Evolutionary conservation across 2,329 filamentous ascomycete species (phyloP).

Genomic region (Pestalotiopsis sp.): DNA sequence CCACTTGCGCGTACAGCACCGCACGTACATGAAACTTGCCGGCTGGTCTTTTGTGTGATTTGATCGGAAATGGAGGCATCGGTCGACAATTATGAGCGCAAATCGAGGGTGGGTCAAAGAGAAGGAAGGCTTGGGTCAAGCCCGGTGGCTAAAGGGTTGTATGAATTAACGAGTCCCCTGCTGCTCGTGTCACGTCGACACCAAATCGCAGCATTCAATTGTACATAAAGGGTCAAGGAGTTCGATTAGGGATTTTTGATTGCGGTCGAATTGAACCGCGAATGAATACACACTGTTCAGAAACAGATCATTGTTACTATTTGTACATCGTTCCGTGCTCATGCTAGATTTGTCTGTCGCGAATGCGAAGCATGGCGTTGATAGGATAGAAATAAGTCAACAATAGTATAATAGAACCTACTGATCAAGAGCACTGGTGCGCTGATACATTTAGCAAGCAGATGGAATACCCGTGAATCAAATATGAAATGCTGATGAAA

Average conservation of each 20-base stretch:
- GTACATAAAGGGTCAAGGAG: constrained; percentile 8
- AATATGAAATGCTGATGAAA: too few relatives aligned
- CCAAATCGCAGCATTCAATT: neutral
- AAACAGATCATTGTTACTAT: neutral
- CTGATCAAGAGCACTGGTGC: too few relatives aligned
- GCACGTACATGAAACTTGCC: neutral
- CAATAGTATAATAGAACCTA: too few relatives aligned
- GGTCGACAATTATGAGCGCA: neutral
- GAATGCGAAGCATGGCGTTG: neutral
- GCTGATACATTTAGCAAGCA: too few relatives aligned
- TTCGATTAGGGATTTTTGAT: neutral
- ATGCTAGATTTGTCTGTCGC: neutral
- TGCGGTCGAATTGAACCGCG: neutral
- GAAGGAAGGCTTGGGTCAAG: neutral
- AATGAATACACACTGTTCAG: neutral
- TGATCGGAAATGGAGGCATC: neutral
- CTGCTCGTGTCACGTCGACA: neutral
- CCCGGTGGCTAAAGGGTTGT: neutral
- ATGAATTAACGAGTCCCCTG: constrained; percentile 5
- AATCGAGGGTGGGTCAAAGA: neutral
- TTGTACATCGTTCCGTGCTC: neutral
- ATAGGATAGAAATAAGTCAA: neutral
- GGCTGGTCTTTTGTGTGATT: neutral
- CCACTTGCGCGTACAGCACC: neutral
- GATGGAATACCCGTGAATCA: too few relatives aligned